These are phyloP conservation scores for Fusarium cicatricum DNA, from an alignment of 2,329 filamentous ascomycete species.

Conservation along the genomic window DNA sequence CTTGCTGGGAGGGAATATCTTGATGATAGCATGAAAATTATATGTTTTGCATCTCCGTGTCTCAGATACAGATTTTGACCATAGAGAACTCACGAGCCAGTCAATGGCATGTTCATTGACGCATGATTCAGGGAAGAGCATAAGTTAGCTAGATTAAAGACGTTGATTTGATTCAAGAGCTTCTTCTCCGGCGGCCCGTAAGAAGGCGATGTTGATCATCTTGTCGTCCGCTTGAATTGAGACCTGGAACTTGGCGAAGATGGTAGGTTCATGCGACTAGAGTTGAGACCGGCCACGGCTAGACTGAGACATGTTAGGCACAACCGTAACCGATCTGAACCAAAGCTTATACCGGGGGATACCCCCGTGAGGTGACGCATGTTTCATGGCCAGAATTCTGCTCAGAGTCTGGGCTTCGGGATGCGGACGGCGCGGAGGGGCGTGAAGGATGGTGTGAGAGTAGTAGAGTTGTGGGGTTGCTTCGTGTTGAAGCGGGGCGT, in stretches of 20 bases:
- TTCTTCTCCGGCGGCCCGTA: too few relatives aligned
- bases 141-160: too few relatives aligned
- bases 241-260: too few relatives aligned
- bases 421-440: neutral
- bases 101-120: neutral
- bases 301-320: too few relatives aligned
- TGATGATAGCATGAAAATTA: constrained; percentile 4
- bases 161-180: too few relatives aligned
- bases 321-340: too few relatives aligned
- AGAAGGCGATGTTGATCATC: too few relatives aligned
- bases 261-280: too few relatives aligned
- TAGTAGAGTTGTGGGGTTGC: neutral
- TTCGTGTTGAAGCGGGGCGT: constrained; percentile 12
- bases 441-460: neutral
- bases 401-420: neutral
- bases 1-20: neutral
- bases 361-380: constrained; percentile 1
- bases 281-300: too few relatives aligned
- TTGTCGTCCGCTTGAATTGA: too few relatives aligned
- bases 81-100: constrained; percentile 10
- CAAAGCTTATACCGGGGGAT: too few relatives aligned
- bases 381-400: neutral
- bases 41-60: constrained; percentile 8
- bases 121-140: neutral
- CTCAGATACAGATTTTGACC: constrained; percentile 21